Percentiles rank a stretch among this genome's conserved stretches.
Conservation (phyloP, 163 green algal genomes). For the Scenedesmus sp. region DNA sequence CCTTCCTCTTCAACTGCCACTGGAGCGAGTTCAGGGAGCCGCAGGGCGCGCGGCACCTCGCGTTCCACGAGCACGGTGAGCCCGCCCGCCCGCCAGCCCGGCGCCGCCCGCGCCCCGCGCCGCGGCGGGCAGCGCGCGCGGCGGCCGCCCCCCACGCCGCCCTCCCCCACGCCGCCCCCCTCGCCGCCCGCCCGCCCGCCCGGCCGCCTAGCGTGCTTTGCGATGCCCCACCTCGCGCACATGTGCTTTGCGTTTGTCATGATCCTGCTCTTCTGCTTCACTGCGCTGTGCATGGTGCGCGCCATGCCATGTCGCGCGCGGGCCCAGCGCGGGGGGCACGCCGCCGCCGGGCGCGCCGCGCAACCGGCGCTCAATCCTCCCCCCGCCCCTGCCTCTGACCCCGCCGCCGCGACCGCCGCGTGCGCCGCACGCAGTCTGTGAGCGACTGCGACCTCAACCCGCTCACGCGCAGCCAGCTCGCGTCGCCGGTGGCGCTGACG, state of each 20-base stretch:
- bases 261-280: slow-evolving; percentile 26
- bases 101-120: too few species aligned
- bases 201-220: slow-evolving; percentile 50
- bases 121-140: too few species aligned
- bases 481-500: slow-evolving; percentile 34
- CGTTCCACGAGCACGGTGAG: slow-evolving; percentile 12
- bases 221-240: slow-evolving; percentile 44
- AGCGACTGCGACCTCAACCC: slow-evolving; percentile 52
- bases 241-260: slow-evolving; percentile 39
- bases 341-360: too few species aligned
- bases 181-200: too few species aligned
- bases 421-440: slow-evolving; percentile 30
- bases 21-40: neutral
- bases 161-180: too few species aligned
- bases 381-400: neutral
- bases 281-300: slow-evolving; percentile 51
- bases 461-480: slow-evolving; percentile 31
- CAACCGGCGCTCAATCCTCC: too few species aligned
- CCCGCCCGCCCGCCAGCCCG: neutral
- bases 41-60: neutral
- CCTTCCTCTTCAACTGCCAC: slow-evolving; percentile 36
- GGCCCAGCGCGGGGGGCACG: too few species aligned
- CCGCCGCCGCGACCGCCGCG: neutral
- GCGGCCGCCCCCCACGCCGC: too few species aligned
- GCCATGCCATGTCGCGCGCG: too few species aligned